Evolutionary conservation across 352 stramenopile species (phyloP).

Genomic region (Globisporangium camurandrum): DNA sequence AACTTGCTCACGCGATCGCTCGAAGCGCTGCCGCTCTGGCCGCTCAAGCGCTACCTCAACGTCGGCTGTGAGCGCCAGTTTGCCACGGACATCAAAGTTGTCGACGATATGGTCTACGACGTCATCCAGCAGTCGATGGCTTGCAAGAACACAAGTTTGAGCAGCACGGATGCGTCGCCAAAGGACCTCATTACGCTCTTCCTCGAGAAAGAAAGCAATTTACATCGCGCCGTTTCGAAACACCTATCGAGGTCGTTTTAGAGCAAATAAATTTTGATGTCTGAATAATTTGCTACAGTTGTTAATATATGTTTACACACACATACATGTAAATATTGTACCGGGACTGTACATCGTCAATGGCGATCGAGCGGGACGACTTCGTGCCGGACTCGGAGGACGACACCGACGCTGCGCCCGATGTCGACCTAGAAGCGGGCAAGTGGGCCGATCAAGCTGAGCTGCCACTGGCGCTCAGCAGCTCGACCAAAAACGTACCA

Average conservation of each 20-base stretch:
- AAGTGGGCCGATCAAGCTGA: too few relatives aligned
- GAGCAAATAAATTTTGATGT: too few relatives aligned
- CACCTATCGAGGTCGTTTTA: too few relatives aligned
- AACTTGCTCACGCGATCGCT: slow-evolving; percentile 13
- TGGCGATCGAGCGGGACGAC: slow-evolving; percentile 36
- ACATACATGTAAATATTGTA: neutral
- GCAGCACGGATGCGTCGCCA: neutral
- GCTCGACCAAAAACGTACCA: too few relatives aligned
- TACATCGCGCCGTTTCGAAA: too few relatives aligned
- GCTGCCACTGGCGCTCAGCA: too few relatives aligned
- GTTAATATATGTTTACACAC: neutral
- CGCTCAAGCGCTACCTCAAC: slow-evolving; percentile 16
- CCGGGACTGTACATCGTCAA: neutral
- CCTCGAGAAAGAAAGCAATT: slow-evolving; percentile 31
- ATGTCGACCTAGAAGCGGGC: too few relatives aligned
- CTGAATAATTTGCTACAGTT: neutral
- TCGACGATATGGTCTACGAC: slow-evolving; percentile 7
- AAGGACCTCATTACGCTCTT: slow-evolving; percentile 45
- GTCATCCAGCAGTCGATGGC: slow-evolving; percentile 9
- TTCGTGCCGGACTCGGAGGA: slow-evolving; percentile 53
- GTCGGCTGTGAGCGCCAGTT: slow-evolving; percentile 10
- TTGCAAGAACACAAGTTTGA: neutral
- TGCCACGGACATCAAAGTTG: slow-evolving; percentile 4
- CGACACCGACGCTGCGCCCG: too few relatives aligned
- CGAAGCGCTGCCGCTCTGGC: slow-evolving; percentile 17